phyloP scores from a whole-genome alignment of 2,329 filamentous ascomycete species.

The Diplodia scrobiculata region DNA sequence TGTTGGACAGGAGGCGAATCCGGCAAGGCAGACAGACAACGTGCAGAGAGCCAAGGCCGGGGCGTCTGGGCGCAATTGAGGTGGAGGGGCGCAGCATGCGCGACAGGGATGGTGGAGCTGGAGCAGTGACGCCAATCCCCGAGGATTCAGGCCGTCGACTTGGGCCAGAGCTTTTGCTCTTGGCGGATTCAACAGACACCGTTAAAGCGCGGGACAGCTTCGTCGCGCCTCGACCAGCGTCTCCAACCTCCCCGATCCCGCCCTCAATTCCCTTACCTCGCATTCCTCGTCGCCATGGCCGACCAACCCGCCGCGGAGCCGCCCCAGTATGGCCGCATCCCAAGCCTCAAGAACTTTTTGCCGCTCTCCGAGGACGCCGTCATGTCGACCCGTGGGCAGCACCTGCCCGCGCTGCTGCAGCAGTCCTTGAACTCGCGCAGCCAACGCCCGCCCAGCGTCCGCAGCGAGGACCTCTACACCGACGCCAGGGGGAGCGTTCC shows the following conservation, averaged over 20 bases:
- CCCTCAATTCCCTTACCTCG: neutral
- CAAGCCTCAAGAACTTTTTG: constrained; percentile 46
- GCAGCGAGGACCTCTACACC: constrained; percentile 38
- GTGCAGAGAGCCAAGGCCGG: neutral
- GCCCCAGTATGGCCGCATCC: constrained; percentile 37
- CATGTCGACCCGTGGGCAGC: constrained; percentile 50
- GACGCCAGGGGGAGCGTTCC: constrained; percentile 37
- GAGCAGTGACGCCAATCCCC: constrained; percentile 21
- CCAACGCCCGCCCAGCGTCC: constrained; percentile 31
- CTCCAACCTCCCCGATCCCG: neutral
- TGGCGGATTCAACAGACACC: constrained; percentile 6
- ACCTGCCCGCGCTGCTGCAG: constrained; percentile 44
- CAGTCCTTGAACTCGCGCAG: constrained; percentile 12
- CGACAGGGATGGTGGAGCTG: constrained; percentile 17
- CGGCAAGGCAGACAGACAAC: constrained; percentile 8
- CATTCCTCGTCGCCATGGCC: constrained; percentile 12
- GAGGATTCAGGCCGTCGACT: neutral
- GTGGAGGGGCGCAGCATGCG: constrained; percentile 4
- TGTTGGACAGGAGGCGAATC: neutral
- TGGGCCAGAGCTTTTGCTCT: constrained; percentile 12
- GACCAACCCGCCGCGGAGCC: constrained; percentile 31
- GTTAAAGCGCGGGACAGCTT: constrained; percentile 5
- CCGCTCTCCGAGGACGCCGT: constrained; percentile 46
- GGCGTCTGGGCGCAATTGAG: constrained; percentile 17
- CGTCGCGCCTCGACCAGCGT: neutral